Conservation (phyloP, 176 grass and related monocot species). For the Avena eriantha region DNA sequence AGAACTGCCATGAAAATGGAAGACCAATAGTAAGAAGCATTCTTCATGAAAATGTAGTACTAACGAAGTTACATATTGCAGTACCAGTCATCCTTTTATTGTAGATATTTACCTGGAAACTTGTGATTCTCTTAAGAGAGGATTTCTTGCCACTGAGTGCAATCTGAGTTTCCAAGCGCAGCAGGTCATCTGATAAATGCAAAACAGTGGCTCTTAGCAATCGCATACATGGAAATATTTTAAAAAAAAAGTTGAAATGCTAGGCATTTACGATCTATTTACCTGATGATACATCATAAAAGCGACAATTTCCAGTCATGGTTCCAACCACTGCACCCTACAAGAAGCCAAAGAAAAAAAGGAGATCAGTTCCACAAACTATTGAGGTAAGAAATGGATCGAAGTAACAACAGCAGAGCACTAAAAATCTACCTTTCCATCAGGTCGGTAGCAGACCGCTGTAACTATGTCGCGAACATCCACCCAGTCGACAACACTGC, state of each 20-base stretch:
- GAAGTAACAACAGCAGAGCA: conserved; percentile 6
- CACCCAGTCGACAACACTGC: conserved; percentile 83
- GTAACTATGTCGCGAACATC: conserved; percentile 87
- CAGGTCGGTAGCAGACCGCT: conserved; percentile 76
- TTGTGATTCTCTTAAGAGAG: conserved; percentile 71
- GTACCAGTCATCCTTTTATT: conserved; percentile 16
- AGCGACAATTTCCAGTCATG: conserved; percentile 76
- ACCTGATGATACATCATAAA: conserved; percentile 77
- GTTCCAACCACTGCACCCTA: conserved; percentile 71
- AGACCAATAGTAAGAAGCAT: conserved; percentile 41
- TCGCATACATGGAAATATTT: conserved; percentile 22
- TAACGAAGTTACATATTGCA: not conserved
- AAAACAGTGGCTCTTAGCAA: conserved; percentile 29
- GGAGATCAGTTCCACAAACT: conserved; percentile 30
- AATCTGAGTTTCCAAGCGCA: conserved; percentile 68
- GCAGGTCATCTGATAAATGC: conserved; percentile 58
- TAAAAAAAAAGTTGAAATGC: no score
- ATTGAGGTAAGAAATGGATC: not conserved
- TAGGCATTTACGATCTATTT: conserved; percentile 32
- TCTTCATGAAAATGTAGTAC: conserved; percentile 9
- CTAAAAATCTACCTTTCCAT: conserved; percentile 73
- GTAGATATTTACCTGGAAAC: conserved; percentile 78
- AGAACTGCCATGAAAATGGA: conserved; percentile 62
- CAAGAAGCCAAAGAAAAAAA: conserved; percentile 20
- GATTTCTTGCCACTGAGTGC: conserved; percentile 69